Percentiles rank a stretch among this genome's conserved stretches.
Evolutionary conservation across 2,329 filamentous ascomycete genomes (phyloP).

Genomic region (Ophiostoma novo-ulmi): DNA sequence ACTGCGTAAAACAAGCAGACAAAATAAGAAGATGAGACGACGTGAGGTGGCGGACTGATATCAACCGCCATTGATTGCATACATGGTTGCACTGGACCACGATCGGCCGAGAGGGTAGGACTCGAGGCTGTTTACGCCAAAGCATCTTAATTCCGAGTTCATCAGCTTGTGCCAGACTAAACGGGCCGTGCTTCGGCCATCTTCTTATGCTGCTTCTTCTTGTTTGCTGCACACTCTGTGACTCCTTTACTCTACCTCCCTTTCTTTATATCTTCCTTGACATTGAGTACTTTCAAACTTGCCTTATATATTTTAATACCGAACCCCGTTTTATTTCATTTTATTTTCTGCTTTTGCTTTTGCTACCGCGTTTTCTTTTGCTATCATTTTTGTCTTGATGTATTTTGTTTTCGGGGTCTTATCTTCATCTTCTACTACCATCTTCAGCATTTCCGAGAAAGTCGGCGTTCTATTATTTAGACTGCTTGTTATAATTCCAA

Average conservation of each 20-base stretch:
- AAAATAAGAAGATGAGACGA: not conserved
- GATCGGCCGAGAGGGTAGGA: too few relatives aligned
- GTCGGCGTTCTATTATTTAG: not conserved
- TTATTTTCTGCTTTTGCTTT: not conserved
- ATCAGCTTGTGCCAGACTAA: too few relatives aligned
- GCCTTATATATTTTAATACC: slow-evolving; percentile 14
- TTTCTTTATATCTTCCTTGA: not conserved
- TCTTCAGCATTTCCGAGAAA: not conserved
- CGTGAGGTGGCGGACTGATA: too few relatives aligned
- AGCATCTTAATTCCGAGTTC: too few relatives aligned
- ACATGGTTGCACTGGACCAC: too few relatives aligned
- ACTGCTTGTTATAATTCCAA: not conserved
- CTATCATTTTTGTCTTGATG: not conserved
- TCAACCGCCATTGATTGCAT: too few relatives aligned
- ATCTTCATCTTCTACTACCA: too few relatives aligned
- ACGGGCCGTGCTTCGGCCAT: too few relatives aligned
- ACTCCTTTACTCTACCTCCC: too few relatives aligned
- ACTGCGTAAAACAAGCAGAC: too few relatives aligned
- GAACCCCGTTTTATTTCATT: not conserved
- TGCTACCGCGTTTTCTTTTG: not conserved
- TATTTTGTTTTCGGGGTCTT: not conserved
- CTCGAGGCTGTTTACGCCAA: too few relatives aligned
- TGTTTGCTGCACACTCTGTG: not conserved
- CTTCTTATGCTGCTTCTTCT: not conserved
- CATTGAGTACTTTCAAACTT: not conserved